phyloP scores from a whole-genome alignment of 1,284 basidiomycete species.

The Polyporus tsugae region DNA sequence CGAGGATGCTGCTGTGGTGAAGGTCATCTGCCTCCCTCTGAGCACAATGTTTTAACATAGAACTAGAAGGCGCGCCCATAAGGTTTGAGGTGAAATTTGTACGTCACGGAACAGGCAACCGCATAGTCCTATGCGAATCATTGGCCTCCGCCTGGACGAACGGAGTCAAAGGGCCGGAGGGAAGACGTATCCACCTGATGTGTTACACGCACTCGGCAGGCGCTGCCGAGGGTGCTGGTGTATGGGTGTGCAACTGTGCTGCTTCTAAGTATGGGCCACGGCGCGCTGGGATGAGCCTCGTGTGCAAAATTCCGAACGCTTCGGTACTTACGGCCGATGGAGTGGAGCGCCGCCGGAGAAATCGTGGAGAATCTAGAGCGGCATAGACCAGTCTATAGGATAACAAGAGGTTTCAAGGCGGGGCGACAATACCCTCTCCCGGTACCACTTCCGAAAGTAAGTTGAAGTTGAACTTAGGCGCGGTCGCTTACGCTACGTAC shows the following conservation, averaged over 20 bases:
- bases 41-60: background rate
- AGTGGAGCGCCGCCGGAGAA: background rate
- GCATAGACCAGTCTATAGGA: background rate
- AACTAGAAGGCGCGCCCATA: background rate
- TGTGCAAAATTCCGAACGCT: background rate
- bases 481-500: no score
- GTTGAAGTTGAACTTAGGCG: no score
- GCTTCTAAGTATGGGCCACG: background rate
- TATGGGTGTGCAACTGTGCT: conserved; percentile 8
- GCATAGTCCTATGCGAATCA: background rate
- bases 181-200: conserved; percentile 21
- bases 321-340: conserved; percentile 5
- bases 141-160: background rate
- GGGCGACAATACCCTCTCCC: no score
- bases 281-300: conserved; percentile 4
- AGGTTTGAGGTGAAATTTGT: background rate
- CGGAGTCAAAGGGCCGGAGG: background rate
- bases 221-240: conserved; percentile 13
- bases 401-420: no score
- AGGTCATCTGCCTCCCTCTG: background rate
- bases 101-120: background rate
- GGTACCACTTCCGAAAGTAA: no score
- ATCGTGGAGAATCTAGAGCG: background rate
- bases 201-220: conserved; percentile 22
- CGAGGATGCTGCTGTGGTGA: background rate